Evolutionary conservation across 163 green algal genomes (phyloP).

Genomic region (Chlamydomonas reinhardtii): DNA sequence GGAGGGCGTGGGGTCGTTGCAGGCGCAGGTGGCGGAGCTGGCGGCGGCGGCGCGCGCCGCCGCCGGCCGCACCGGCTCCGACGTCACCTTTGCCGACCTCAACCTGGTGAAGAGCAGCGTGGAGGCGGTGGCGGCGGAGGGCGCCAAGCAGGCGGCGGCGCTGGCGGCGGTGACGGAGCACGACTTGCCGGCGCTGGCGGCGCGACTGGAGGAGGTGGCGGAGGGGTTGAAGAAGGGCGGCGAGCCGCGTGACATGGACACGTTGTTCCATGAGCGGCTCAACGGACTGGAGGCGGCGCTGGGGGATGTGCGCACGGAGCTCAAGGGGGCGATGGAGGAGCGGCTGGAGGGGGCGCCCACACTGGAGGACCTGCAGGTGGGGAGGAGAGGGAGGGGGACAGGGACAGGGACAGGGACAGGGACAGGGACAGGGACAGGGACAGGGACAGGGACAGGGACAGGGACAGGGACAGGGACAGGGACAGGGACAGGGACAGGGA

Average conservation of each 20-base stretch:
- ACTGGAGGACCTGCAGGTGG: slow-evolving; percentile 14
- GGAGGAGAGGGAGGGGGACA: not conserved
- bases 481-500: too few species aligned
- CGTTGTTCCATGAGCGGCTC: slow-evolving; percentile 60
- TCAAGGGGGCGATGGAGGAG: slow-evolving; percentile 6
- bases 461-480: too few species aligned
- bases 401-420: not conserved
- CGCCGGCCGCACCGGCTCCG: slow-evolving; percentile 20
- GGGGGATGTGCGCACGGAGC: slow-evolving; percentile 34
- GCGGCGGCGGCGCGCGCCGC: slow-evolving; percentile 23
- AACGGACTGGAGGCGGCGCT: slow-evolving; percentile 46
- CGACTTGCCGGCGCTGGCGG: slow-evolving; percentile 27
- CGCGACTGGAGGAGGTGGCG: slow-evolving; percentile 35
- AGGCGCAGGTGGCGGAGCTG: slow-evolving; percentile 22
- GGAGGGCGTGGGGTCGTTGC: slow-evolving; percentile 20
- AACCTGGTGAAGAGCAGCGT: slow-evolving; percentile 36
- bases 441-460: too few species aligned
- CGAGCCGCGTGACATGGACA: slow-evolving; percentile 63
- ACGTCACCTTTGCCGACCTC: slow-evolving; percentile 59
- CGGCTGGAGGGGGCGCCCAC: slow-evolving; percentile 28
- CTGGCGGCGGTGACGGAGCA: slow-evolving; percentile 29
- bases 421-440: not conserved
- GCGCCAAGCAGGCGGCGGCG: not conserved
- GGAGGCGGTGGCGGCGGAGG: slow-evolving; percentile 32
- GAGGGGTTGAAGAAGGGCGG: slow-evolving; percentile 35